A percentile compares a stretch with the other conserved stretches of the same genome.
phyloP scores from a whole-genome alignment of 441 rosid species.

The Pelargonium myrrhifolium region DNA sequence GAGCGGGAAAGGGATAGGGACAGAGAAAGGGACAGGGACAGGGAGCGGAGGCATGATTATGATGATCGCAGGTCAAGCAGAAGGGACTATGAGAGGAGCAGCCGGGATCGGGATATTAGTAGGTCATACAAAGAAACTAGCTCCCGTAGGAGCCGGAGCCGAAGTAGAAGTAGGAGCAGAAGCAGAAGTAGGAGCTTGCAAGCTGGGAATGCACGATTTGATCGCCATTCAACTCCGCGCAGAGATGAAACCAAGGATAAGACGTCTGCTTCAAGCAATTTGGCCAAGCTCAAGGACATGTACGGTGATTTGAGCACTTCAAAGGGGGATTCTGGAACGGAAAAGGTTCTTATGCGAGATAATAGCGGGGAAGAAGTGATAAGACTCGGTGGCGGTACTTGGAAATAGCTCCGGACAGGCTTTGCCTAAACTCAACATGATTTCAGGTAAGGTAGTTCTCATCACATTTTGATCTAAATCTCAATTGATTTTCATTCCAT shows the following conservation, averaged over 20 bases:
- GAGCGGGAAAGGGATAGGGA: slow-evolving; percentile 25
- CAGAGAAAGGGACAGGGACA: slow-evolving; percentile 32
- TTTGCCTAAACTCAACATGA: too few species aligned
- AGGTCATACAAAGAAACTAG: slow-evolving; percentile 36
- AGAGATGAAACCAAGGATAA: slow-evolving; percentile 45
- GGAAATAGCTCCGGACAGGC: slow-evolving; percentile 39
- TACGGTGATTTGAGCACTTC: slow-evolving; percentile 60
- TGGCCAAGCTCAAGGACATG: slow-evolving; percentile 84
- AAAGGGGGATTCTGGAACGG: slow-evolving; percentile 42
- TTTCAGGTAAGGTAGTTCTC: too few species aligned
- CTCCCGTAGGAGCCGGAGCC: slow-evolving; percentile 32
- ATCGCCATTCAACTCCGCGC: slow-evolving; percentile 44
- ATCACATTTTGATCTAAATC: too few species aligned
- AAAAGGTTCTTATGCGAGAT: slow-evolving; percentile 47
- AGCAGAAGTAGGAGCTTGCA: slow-evolving; percentile 62
- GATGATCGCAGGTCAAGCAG: slow-evolving; percentile 47
- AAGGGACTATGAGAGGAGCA: slow-evolving; percentile 37
- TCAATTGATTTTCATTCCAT: too few species aligned
- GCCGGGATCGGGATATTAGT: slow-evolving; percentile 29
- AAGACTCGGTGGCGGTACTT: slow-evolving; percentile 78
- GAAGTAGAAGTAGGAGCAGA: slow-evolving; percentile 60
- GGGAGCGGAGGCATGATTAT: slow-evolving; percentile 47
- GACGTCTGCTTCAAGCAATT: slow-evolving; percentile 50
- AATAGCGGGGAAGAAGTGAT: slow-evolving; percentile 75
- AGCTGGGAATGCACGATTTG: slow-evolving; percentile 32